phyloP scores from a whole-genome alignment of 192 early-diverging fungal species.

The Rhizoclosmatium globosum region DNA sequence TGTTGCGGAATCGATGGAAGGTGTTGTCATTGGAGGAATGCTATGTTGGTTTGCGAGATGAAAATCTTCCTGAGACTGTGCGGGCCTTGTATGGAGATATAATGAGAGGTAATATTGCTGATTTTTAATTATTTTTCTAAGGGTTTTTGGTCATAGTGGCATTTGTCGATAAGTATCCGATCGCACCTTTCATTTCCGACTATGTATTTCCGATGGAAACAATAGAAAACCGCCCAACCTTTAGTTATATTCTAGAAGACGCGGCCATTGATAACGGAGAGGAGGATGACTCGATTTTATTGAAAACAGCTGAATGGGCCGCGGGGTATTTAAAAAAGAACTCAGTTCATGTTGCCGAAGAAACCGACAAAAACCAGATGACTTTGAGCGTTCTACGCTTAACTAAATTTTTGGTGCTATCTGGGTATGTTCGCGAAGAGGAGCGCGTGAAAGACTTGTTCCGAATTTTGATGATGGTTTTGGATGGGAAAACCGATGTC shows the following conservation, averaged over 20 bases:
- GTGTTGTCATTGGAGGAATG: constrained; percentile 39
- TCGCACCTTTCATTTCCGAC: constrained; percentile 12
- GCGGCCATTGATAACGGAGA: background rate
- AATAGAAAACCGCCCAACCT: constrained; percentile 20
- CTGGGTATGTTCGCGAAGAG: constrained; percentile 27
- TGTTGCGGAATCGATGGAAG: constrained; percentile 26
- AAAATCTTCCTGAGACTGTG: constrained; percentile 33
- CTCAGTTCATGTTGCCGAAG: constrained; percentile 15
- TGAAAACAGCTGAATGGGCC: constrained; percentile 11
- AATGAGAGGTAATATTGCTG: constrained; percentile 39
- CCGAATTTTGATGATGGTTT: constrained; percentile 25
- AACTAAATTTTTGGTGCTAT: constrained; percentile 26
- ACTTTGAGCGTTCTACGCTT: constrained; percentile 32
- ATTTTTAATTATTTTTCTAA: background rate
- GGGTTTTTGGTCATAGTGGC: constrained; percentile 12
- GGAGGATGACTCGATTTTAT: background rate
- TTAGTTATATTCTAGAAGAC: constrained; percentile 23
- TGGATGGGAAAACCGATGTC: constrained; percentile 38
- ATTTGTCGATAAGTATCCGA: constrained; percentile 39
- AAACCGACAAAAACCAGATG: constrained; percentile 11
- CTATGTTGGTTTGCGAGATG: constrained; percentile 32
- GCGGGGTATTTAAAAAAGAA: background rate
- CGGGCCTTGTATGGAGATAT: constrained; percentile 41
- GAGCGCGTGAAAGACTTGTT: constrained; percentile 23
- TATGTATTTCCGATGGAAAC: constrained; percentile 35